Evolutionary conservation across 2,329 filamentous ascomycete species (phyloP).

Genomic region (Apiospora marii): DNA sequence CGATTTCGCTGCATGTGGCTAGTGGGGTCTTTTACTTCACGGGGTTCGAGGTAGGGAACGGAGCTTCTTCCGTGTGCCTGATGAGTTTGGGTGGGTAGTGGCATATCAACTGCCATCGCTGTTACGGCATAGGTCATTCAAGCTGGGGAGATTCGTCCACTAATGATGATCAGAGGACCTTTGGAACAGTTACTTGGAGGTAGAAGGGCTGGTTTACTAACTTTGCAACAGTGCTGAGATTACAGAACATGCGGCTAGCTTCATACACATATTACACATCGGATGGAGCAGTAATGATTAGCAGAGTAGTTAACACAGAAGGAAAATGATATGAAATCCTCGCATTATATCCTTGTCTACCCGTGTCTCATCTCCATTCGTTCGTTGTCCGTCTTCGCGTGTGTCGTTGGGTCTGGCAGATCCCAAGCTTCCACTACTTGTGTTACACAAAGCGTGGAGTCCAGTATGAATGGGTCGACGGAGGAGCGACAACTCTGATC

Average conservation of each 20-base stretch:
- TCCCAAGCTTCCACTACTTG: background rate
- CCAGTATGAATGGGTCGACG: background rate
- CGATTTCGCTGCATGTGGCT: background rate
- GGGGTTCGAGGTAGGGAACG: background rate
- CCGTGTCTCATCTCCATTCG: background rate
- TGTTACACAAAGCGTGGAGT: background rate
- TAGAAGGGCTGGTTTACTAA: background rate
- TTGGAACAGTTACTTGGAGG: background rate
- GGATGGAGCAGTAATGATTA: background rate
- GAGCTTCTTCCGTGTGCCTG: background rate
- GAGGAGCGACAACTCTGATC: background rate
- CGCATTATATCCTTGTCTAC: background rate
- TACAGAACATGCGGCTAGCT: background rate
- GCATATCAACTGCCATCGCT: background rate
- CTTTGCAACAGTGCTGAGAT: background rate
- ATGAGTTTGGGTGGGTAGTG: background rate
- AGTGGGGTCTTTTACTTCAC: background rate
- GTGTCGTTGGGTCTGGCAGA: too few relatives aligned
- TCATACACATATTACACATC: background rate
- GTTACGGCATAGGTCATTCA: background rate
- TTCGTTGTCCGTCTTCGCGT: background rate
- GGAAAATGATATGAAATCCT: background rate
- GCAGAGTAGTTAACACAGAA: background rate
- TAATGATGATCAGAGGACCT: background rate
- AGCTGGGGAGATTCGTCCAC: background rate